Percentiles rank a stretch among this genome's conserved stretches.
Conservation (phyloP, 2,329 filamentous ascomycete genomes). For the Monosporascus sp. region DNA sequence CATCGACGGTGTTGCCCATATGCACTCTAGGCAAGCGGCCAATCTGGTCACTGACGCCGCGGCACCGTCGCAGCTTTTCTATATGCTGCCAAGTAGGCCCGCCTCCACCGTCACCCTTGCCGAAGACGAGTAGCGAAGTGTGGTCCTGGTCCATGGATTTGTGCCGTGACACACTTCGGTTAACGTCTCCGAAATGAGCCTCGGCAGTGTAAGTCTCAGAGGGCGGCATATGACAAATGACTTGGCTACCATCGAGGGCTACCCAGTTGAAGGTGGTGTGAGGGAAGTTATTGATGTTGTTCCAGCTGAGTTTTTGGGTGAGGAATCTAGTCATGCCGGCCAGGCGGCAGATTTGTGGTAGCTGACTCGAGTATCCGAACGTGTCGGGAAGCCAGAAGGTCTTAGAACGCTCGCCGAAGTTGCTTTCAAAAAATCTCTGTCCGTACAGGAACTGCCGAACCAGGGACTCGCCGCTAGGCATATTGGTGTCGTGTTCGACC, state of each 20-base stretch:
- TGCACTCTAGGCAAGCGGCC: conserved; percentile 81
- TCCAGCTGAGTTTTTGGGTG: conserved; percentile 98
- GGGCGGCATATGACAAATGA: conserved; percentile 96
- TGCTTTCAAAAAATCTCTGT: conserved; percentile 88
- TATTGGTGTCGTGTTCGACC: conserved; percentile 98
- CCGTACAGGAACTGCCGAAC: conserved; percentile 93
- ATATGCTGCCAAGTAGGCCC: conserved; percentile 91
- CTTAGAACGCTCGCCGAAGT: conserved; percentile 80
- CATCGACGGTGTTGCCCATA: conserved; percentile 84
- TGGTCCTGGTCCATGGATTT: conserved; percentile 93
- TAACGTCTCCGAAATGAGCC: conserved; percentile 91
- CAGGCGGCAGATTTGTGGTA: conserved; percentile 87
- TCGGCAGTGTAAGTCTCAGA: conserved; percentile 93
- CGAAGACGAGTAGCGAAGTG: conserved; percentile 87
- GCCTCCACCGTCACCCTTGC: conserved; percentile 93
- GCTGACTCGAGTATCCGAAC: conserved; percentile 92
- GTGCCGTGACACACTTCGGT: conserved; percentile 82
- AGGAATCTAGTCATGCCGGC: conserved; percentile 97
- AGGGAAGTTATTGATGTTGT: conserved; percentile 98
- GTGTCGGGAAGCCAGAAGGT: conserved; percentile 99
- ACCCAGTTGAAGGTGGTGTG: conserved; percentile 99
- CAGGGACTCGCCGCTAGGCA: conserved; percentile 92
- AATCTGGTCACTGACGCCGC: conserved; percentile 82
- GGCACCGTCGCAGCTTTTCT: conserved; percentile 88
- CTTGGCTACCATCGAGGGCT: conserved; percentile 87